Conservation (phyloP, 75 land plant species). For the Selaginella tamariscina region DNA sequence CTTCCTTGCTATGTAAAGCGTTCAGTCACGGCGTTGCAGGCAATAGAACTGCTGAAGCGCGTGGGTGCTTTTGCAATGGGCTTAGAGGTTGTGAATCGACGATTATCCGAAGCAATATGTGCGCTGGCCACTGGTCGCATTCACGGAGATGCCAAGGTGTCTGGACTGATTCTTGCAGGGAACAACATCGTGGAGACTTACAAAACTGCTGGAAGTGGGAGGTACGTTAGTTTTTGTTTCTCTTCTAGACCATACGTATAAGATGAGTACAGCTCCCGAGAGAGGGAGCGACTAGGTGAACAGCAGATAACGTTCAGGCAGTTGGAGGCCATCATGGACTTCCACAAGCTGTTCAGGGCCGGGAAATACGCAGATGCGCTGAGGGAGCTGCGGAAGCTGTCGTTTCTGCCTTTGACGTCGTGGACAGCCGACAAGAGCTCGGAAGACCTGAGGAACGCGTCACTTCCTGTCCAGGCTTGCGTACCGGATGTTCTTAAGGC, state of each 20-base stretch:
- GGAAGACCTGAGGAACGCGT: conserved; percentile 46
- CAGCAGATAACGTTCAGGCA: conserved; percentile 63
- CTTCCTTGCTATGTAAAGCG: neutral
- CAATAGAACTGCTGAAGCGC: conserved; percentile 74
- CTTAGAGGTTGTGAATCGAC: conserved; percentile 69
- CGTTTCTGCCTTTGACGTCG: conserved; percentile 73
- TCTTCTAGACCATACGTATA: neutral
- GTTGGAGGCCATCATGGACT: conserved; percentile 57
- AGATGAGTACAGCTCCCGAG: conserved; percentile 44
- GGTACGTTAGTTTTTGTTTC: conserved; percentile 28
- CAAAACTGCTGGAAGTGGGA: conserved; percentile 51
- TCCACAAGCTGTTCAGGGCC: conserved; percentile 42
- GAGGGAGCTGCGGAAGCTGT: conserved; percentile 47
- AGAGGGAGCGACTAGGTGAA: conserved; percentile 44
- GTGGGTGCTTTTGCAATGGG: conserved; percentile 84
- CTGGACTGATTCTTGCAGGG: conserved; percentile 67
- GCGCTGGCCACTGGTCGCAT: conserved; percentile 55
- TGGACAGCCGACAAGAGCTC: conserved; percentile 43
- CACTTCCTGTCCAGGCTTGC: conserved; percentile 64
- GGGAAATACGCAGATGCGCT: conserved; percentile 63
- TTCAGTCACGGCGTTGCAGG: conserved; percentile 31
- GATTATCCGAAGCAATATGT: conserved; percentile 78
- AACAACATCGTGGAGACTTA: conserved; percentile 65
- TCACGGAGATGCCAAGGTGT: conserved; percentile 68
- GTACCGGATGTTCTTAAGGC: conserved; percentile 75